A percentile compares a stretch with the other conserved stretches of the same genome.
Conservation (phyloP, 148 eudicot species). For the Fagopyrum esculentum region DNA sequence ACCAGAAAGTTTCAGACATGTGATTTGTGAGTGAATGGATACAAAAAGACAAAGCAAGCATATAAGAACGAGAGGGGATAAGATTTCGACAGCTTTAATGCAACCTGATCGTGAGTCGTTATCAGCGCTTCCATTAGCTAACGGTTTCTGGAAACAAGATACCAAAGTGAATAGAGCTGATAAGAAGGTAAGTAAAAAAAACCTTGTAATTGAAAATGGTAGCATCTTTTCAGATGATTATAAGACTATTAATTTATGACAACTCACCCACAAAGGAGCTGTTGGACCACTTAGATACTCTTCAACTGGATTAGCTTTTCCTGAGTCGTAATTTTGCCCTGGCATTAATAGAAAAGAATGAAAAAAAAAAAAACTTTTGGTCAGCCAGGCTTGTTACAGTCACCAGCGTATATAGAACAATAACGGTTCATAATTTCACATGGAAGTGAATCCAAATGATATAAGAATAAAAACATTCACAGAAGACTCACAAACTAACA, state of each 20-base stretch:
- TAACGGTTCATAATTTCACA: not conserved
- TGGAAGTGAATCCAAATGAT: not conserved
- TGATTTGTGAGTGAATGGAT: conserved; percentile 1
- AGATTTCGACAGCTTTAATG: not conserved
- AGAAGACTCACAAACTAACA: not conserved
- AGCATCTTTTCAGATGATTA: not conserved
- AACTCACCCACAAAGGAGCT: conserved; percentile 52
- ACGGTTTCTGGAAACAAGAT: conserved; percentile 30
- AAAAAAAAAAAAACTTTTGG: not conserved
- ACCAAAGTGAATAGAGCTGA: not conserved
- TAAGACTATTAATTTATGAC: not conserved
- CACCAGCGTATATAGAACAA: not conserved
- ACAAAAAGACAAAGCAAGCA: conserved; percentile 5
- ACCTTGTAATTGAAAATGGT: not conserved
- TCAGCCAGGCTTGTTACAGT: not conserved
- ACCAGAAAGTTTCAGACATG: conserved; percentile 19
- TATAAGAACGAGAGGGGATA: not conserved
- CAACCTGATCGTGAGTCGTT: conserved; percentile 55
- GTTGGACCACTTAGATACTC: conserved; percentile 42
- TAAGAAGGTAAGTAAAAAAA: conserved; percentile 1
- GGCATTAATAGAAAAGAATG: conserved; percentile 12
- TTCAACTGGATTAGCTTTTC: conserved; percentile 31
- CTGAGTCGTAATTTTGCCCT: conserved; percentile 44
- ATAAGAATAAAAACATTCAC: not conserved
- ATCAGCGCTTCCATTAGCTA: conserved; percentile 39